Evolutionary conservation across 345 rosid species (phyloP), one percentile per base, ranked within the genome.

Genomic region (Salix arbutifolia): DNA sequence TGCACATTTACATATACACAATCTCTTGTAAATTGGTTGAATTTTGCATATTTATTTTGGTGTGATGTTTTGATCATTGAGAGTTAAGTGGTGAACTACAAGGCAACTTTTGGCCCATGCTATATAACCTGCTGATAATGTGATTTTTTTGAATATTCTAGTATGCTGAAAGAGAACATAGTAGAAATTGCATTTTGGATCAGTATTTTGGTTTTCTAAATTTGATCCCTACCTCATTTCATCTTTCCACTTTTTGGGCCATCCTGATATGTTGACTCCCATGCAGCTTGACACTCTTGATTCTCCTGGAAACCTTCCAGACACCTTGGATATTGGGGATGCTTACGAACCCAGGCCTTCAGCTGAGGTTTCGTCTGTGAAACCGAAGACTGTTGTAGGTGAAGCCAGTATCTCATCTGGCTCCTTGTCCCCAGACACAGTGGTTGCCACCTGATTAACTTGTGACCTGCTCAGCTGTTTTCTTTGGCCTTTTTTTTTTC

Each of bases 271-370:
- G 7, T n/a, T 83, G 48, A 35, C 68, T 76, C 58, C 14, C 65
- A 5, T 79, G 72, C 91, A 92, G 97, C 85, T 78, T 77, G 83
- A 85, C 82, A 71, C 78, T 16, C 50, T 77, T 50, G 97, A 89
- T 76, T 86, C 88, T 66, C 68, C 88, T 30, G 92, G 82, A 85
- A 86, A 79, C 72, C 97, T 94, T 69, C 97, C 96, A 0, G 97
- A 92, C 68, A 84, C 91, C 17, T 79, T 92, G 83, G 98, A 92
- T 83, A 94, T 91, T 52, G 94, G 97, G 10, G 99, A 94, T 77
- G 87, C 89, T n/a, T 81, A 91, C 23, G 97, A 88, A 75, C 72
- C 82, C 1, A 83, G 75, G 69, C 14, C 89, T 70, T 74, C 86
- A 33, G 76, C 79, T 3, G 85, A 83, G 33, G 67, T 65, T 30